Evolutionary conservation across 345 rosid species (phyloP).

Genomic region (Melaleuca alternifolia): DNA sequence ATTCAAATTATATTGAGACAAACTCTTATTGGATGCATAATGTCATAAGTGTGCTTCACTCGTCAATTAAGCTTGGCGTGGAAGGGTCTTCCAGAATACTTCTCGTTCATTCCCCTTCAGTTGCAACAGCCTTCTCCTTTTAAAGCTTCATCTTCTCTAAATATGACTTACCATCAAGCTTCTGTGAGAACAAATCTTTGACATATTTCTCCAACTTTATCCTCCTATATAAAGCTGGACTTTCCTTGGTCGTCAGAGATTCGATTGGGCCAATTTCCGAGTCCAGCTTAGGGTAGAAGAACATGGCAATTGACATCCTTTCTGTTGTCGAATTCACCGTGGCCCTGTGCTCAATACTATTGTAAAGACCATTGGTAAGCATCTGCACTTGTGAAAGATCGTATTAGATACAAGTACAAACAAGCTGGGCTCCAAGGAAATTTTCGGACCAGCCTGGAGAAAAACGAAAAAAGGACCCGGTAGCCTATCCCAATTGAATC

Average conservation of each 20-base stretch:
- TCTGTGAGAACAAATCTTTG: neutral
- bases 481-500: neutral
- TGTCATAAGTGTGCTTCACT: neutral
- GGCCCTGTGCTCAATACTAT: slow-evolving; percentile 8
- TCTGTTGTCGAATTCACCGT: neutral
- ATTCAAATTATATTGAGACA: neutral
- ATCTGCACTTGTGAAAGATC: neutral
- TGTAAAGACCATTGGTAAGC: slow-evolving; percentile 9
- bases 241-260: neutral
- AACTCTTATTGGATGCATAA: neutral
- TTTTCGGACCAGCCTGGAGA: neutral
- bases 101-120: neutral
- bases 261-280: slow-evolving; percentile 6
- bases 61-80: neutral
- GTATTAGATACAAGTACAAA: neutral
- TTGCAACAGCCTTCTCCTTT: neutral
- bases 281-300: slow-evolving; percentile 4
- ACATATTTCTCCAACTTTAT: slow-evolving; percentile 2
- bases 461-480: neutral
- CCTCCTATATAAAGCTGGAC: slow-evolving; percentile 6
- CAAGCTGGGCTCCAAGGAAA: neutral
- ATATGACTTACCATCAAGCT: neutral
- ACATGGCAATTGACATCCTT: slow-evolving; percentile 4
- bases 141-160: neutral
- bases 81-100: neutral